Percentiles rank a stretch among this genome's conserved stretches.
Evolutionary conservation across 805 yeast species (phyloP).

Genomic region (Wickerhamiella siamensis): DNA sequence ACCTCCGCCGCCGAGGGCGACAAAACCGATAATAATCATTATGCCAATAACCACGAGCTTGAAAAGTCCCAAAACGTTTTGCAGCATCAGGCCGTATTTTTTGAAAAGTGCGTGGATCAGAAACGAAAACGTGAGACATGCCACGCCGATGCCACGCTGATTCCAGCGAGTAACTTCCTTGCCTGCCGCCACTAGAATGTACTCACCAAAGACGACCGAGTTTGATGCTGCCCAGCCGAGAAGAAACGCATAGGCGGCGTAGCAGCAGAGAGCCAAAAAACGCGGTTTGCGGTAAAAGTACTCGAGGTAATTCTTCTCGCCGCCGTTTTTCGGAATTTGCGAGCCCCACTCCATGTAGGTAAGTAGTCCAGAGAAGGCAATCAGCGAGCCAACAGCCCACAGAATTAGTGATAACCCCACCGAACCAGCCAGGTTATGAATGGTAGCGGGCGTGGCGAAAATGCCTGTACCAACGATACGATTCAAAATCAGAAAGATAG

Average conservation of each 20-base stretch:
- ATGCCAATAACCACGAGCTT: slow-evolving; percentile 57
- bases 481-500: slow-evolving; percentile 50
- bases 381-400: slow-evolving; percentile 63
- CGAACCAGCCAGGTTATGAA: slow-evolving; percentile 43
- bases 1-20: slow-evolving; percentile 58
- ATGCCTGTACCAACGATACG: slow-evolving; percentile 69
- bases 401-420: slow-evolving; percentile 57
- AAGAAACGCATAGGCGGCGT: slow-evolving; percentile 57
- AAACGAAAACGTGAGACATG: slow-evolving; percentile 56
- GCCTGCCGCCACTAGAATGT: slow-evolving; percentile 60
- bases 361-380: slow-evolving; percentile 48
- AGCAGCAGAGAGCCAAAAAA: slow-evolving; percentile 50
- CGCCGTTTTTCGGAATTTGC: slow-evolving; percentile 65
- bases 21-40: slow-evolving; percentile 66
- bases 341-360: slow-evolving; percentile 75
- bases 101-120: slow-evolving; percentile 46
- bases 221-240: slow-evolving; percentile 82
- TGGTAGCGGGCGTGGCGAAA: slow-evolving; percentile 52
- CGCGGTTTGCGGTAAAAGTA: slow-evolving; percentile 53
- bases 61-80: slow-evolving; percentile 53
- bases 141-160: slow-evolving; percentile 63
- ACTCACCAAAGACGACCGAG: slow-evolving; percentile 67
- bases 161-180: slow-evolving; percentile 58
- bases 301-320: slow-evolving; percentile 72
- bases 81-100: slow-evolving; percentile 51